A percentile compares a stretch with the other conserved stretches of the same genome.
These are phyloP conservation scores for Xylariaceae sp. DNA, from an alignment of 2,329 filamentous ascomycete genomes.

Conservation along the genomic window DNA sequence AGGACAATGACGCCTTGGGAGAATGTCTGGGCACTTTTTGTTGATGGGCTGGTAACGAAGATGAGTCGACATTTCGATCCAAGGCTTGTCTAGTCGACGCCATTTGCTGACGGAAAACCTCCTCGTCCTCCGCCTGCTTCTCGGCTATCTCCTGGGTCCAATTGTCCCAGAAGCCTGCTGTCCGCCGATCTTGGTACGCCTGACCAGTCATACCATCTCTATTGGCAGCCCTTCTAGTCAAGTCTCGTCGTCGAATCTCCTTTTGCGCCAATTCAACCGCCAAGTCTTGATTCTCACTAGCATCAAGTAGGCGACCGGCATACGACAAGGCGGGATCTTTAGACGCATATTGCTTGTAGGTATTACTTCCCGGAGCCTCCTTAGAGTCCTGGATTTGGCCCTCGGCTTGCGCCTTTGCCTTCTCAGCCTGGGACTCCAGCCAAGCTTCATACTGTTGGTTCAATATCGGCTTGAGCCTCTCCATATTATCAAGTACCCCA, in stretches of 20 bases:
- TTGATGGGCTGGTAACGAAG: constrained; percentile 24
- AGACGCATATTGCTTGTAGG: constrained; percentile 46
- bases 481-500: constrained; percentile 63
- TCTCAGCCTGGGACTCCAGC: constrained; percentile 47
- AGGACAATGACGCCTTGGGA: constrained; percentile 9
- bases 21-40: background rate
- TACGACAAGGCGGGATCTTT: constrained; percentile 56
- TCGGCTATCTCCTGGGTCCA: constrained; percentile 35
- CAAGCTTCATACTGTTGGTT: constrained; percentile 66
- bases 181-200: constrained; percentile 51
- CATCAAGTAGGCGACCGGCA: constrained; percentile 57
- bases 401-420: constrained; percentile 30
- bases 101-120: constrained; percentile 47
- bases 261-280: constrained; percentile 71
- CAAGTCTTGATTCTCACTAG: constrained; percentile 65
- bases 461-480: constrained; percentile 74
- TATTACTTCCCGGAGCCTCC: constrained; percentile 23
- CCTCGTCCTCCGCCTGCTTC: constrained; percentile 36
- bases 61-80: constrained; percentile 29
- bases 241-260: constrained; percentile 65
- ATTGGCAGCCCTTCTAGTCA: constrained; percentile 51
- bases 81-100: constrained; percentile 46
- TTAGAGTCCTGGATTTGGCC: constrained; percentile 15
- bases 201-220: constrained; percentile 53
- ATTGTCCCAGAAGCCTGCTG: constrained; percentile 41